Evolutionary conservation across 2,329 filamentous ascomycete species (phyloP), one percentile per base, ranked within the genome.

Genomic region (Colletotrichum sublineola): DNA sequence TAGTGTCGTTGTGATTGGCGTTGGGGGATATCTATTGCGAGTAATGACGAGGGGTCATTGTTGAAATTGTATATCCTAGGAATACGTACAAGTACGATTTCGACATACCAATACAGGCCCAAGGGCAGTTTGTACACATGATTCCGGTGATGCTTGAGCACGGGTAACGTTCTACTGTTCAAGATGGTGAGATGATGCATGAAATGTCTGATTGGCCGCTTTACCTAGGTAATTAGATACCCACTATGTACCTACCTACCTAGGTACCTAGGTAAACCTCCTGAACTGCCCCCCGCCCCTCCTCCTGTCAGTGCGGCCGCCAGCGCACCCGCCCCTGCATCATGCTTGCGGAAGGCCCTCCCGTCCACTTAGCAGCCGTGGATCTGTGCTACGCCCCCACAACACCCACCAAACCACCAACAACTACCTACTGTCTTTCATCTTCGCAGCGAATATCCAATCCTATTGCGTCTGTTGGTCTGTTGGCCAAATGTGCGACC

Each of bases 71-170:
- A 74, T 69, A 75, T 72, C 70, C 71, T 52, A 73, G 73, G 55
- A 75, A 75, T 75, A 66, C 70, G 67, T 73, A 71, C 40, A 15
- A 67, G 56, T 71, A 73, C 70, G 74, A 74, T 68, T 74, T 73
- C 73, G 60, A 62, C 64, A 73, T 71, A 73, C 1, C 69, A 72
- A 72, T 69, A 72, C 65, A 69, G 44, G 36, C 61, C 66, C 44
- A 38, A 63, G 65, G 53, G 46, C 56, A 53, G 53, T 68, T 67
- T 72, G 53, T 55, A 60, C 44, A 68, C 40, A 40, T 6, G 8
- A 12, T 48, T 33, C 24, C 6, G 42, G 15, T 42, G 18, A 44
- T 20, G 15, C 15, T 15, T 20, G 42, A 44, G 5, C 3, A 8
- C 42, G 24, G 24, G 24, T 24, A 24, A 24, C 24, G 24, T 24